Conservation (phyloP, 257 asterid species). For the Catharanthus roseus region DNA sequence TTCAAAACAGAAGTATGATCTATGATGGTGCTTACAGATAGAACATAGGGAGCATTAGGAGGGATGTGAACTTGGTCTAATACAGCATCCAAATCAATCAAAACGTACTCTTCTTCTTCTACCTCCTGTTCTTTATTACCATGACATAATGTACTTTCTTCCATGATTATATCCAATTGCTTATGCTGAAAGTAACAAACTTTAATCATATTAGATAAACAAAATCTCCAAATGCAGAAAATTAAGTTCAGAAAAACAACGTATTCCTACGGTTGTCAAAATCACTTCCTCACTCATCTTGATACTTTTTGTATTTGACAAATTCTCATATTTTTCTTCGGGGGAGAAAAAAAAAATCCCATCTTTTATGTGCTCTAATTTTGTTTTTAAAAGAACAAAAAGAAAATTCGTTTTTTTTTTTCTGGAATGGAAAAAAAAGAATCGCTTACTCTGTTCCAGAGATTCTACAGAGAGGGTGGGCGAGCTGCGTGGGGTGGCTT, state of each 20-base stretch:
- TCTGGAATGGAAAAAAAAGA: not conserved
- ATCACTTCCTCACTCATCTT: not conserved
- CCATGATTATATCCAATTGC: slow-evolving; percentile 1
- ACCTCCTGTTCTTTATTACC: slow-evolving; percentile 24
- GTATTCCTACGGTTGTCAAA: not conserved
- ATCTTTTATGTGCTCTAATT: too few species aligned
- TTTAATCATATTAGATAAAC: not conserved
- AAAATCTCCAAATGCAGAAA: not conserved
- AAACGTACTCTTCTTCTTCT: slow-evolving; percentile 53
- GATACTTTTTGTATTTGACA: not conserved
- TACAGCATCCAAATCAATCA: slow-evolving; percentile 57
- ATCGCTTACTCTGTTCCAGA: not conserved
- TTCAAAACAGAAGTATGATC: not conserved
- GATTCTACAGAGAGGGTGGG: too few species aligned
- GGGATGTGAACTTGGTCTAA: slow-evolving; percentile 44
- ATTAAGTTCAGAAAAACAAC: not conserved
- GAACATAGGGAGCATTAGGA: slow-evolving; percentile 62
- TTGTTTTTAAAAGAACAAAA: too few species aligned
- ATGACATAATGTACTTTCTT: not conserved
- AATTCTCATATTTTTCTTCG: not conserved
- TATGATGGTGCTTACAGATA: slow-evolving; percentile 47
- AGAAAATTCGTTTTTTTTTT: too few species aligned
- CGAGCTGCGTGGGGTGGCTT: too few species aligned
- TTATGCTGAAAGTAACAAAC: not conserved
- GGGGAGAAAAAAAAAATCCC: too few species aligned